Evolutionary conservation across 345 rosid genomes (phyloP).

Genomic region (Eucalyptus pauciflora): DNA sequence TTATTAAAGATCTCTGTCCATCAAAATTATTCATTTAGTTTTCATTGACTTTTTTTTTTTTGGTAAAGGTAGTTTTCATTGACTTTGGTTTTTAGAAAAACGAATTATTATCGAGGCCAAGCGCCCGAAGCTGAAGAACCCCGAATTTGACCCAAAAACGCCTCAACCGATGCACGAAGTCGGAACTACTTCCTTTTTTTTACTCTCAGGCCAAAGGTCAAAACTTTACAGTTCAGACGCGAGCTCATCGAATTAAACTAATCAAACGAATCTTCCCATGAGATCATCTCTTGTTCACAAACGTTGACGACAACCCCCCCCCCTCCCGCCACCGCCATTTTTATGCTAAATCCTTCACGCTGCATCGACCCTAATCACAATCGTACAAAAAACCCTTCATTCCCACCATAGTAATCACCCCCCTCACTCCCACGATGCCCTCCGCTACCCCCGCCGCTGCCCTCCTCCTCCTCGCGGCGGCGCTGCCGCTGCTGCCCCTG

Average conservation of each 20-base stretch:
- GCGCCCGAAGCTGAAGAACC: neutral
- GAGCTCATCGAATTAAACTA: neutral
- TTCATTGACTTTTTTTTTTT: neutral
- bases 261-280: neutral
- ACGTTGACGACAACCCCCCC: neutral
- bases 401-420: neutral
- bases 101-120: neutral
- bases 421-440: neutral
- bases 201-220: neutral
- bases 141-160: neutral
- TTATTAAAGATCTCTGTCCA: neutral
- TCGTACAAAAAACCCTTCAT: neutral
- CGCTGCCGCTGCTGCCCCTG: slow-evolving; percentile 1
- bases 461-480: slow-evolving; percentile 13
- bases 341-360: neutral
- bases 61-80: neutral
- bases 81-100: neutral
- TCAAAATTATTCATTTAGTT: neutral
- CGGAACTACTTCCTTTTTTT: neutral
- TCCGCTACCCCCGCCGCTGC: neutral
- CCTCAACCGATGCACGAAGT: neutral
- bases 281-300: neutral
- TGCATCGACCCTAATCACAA: neutral
- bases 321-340: neutral
- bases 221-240: neutral